Percentiles rank a stretch among this genome's conserved stretches.
Conservation (phyloP, 2,329 filamentous ascomycete genomes). For the Decorospora gaudefroyi region DNA sequence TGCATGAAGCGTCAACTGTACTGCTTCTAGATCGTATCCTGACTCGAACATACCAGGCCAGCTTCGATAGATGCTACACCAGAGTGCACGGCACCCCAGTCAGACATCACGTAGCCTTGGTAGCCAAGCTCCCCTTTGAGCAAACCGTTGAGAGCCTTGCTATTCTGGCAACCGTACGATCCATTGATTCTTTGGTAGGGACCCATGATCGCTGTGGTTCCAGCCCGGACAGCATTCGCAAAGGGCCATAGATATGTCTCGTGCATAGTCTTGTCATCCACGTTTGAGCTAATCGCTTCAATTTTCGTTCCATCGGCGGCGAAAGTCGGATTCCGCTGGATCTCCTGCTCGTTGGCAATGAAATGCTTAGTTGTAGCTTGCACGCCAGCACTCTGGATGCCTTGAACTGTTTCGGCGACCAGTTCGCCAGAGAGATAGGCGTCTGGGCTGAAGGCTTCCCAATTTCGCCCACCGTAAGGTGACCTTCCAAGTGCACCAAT, state of each 20-base stretch:
- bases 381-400: conserved; percentile 50
- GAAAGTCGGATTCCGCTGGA: conserved; percentile 36
- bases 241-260: conserved; percentile 62
- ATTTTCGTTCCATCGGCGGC: conserved; percentile 48
- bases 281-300: conserved; percentile 64
- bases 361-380: conserved; percentile 57
- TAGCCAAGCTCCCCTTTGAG: conserved; percentile 59
- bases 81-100: conserved; percentile 53
- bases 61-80: conserved; percentile 52
- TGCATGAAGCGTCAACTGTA: too few relatives aligned
- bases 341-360: conserved; percentile 66
- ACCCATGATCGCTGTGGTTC: conserved; percentile 64
- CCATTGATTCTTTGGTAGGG: conserved; percentile 36
- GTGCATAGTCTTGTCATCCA: conserved; percentile 58
- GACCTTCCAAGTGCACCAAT: conserved; percentile 50
- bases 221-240: conserved; percentile 62
- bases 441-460: conserved; percentile 53
- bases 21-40: neutral
- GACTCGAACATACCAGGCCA: conserved; percentile 44
- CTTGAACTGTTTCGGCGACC: conserved; percentile 44
- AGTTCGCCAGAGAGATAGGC: conserved; percentile 50
- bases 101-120: conserved; percentile 49
- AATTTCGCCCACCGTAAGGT: conserved; percentile 49
- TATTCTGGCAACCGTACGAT: conserved; percentile 36
- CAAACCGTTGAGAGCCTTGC: conserved; percentile 54